These are phyloP conservation scores for Epichloe festucae DNA, from an alignment of 2,329 filamentous ascomycete species.

Conservation along the genomic window DNA sequence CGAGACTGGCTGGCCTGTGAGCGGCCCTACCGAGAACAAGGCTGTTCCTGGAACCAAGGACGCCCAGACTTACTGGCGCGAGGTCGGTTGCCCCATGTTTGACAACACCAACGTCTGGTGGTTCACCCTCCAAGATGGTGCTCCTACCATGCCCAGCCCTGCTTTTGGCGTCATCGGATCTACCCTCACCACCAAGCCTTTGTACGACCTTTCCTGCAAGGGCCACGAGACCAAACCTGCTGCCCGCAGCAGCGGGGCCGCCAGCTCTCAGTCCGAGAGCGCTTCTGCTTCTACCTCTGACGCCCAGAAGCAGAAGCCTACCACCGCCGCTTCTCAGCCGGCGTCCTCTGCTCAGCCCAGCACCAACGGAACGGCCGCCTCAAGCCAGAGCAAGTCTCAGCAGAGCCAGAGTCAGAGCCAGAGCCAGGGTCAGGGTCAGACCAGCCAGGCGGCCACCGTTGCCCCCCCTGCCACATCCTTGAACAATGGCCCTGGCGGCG, in stretches of 20 bases:
- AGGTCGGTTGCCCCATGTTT: slow-evolving; percentile 61
- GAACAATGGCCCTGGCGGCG: slow-evolving; percentile 3
- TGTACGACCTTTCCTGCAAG: slow-evolving; percentile 51
- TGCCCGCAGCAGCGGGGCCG: not conserved
- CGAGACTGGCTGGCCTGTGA: slow-evolving; percentile 78
- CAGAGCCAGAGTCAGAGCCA: too few species aligned
- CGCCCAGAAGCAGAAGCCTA: not conserved
- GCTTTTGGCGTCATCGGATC: slow-evolving; percentile 58
- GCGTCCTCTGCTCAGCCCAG: too few species aligned
- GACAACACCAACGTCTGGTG: slow-evolving; percentile 57
- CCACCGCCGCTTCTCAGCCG: too few species aligned
- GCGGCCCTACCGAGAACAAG: slow-evolving; percentile 47
- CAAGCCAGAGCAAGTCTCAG: too few species aligned
- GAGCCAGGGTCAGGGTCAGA: too few species aligned
- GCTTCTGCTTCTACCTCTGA: slow-evolving; percentile 1
- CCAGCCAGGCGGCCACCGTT: too few species aligned
- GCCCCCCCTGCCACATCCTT: too few species aligned
- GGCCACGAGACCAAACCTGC: slow-evolving; percentile 7
- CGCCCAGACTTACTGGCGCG: slow-evolving; percentile 68
- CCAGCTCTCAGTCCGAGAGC: not conserved
- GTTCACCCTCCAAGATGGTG: slow-evolving; percentile 61
- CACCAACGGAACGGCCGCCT: too few species aligned
- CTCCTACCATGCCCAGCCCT: slow-evolving; percentile 45
- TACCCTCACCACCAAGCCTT: slow-evolving; percentile 37
- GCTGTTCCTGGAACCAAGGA: slow-evolving; percentile 53